Evolutionary conservation across 75 land plant species (phyloP).

Genomic region (Sequoiadendron giganteum): DNA sequence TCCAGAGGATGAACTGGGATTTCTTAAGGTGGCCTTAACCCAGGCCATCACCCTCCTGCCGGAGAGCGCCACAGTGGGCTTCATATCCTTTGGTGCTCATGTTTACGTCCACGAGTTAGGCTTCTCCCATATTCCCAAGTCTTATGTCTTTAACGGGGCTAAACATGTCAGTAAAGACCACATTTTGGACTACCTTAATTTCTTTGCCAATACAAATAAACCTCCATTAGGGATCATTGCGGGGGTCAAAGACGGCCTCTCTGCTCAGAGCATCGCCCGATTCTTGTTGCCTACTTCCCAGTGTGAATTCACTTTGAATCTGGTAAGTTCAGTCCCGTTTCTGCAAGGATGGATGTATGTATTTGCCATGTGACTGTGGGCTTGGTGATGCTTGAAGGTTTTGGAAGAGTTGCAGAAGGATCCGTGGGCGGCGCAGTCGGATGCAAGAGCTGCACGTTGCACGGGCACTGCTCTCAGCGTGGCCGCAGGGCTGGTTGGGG

Average conservation of each 20-base stretch:
- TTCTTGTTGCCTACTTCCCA: constrained; percentile 83
- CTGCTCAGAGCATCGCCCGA: constrained; percentile 69
- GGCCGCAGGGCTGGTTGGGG: constrained; percentile 92
- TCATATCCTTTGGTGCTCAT: constrained; percentile 75
- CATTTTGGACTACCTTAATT: constrained; percentile 73
- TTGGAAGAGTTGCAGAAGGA: constrained; percentile 95
- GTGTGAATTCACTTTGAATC: constrained; percentile 81
- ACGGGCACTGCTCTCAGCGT: constrained; percentile 87
- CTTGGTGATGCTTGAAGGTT: constrained; percentile 31
- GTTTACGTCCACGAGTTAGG: constrained; percentile 95
- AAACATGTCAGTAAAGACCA: constrained; percentile 79
- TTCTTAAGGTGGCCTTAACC: constrained; percentile 60
- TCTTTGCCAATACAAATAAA: constrained; percentile 28
- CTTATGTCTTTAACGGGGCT: constrained; percentile 79
- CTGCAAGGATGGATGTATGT: background rate
- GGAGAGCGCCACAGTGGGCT: constrained; percentile 50
- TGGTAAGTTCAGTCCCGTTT: constrained; percentile 32
- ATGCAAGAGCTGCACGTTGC: constrained; percentile 84
- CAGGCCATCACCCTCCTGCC: constrained; percentile 88
- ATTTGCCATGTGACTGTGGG: background rate
- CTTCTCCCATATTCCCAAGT: constrained; percentile 76
- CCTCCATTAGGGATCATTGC: constrained; percentile 74
- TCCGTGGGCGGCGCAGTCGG: constrained; percentile 76
- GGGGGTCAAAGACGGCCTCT: constrained; percentile 81
- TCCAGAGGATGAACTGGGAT: constrained; percentile 88